Base-by-base conservation (phyloP, 2,329 filamentous ascomycete genomes). In the Pseudovirgaria hyperparasitica region DNA sequence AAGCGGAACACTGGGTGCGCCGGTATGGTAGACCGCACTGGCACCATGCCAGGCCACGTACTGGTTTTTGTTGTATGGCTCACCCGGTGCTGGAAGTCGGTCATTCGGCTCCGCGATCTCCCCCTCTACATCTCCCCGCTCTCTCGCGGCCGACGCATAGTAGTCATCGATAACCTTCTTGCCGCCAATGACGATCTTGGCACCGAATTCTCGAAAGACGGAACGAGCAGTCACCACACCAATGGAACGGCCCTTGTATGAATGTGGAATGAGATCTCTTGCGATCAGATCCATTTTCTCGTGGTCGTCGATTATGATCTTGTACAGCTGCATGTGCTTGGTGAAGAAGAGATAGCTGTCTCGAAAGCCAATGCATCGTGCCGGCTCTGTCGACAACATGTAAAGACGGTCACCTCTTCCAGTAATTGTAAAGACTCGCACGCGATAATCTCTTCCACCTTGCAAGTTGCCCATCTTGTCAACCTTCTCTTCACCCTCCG, bases 281-380 rank as follows among this genome's bases (percentile, higher is more conserved):
- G 92, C 84, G 47, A 98, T 98, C 62, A 98, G 71, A 55, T 96
- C 86, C 34, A 79, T 76, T 63, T 98, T 98, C 57, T 92, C 87
- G n/a, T 90, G 79, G 39, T 98, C 90, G 43, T 86, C 85, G 30
- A 96, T 82, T 44, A 98, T 93, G 46, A 98, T 93, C 62, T 98
- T 98, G 70, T 85, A 90, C 9, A 98, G 76, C 45, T 85, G 77
- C 50, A 82, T 81, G 57, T 98, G 90, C 58, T 96, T 98, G 37
- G 90, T 92, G 65, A 98, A 98, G 67, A 98, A 94, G 15, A 98
- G 72, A 49, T 98, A 98, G 38, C 86, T 94, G 63, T 98, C 90
- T 40, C 90, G 72, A 66, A 98, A 98, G 10, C 90, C 90, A 29
- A 93, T 86, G 46, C 90, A 96, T 38, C 90, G 80, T 14, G 90